Conservation (phyloP, 768 basidiomycete species). For the Jaapia argillacea region DNA sequence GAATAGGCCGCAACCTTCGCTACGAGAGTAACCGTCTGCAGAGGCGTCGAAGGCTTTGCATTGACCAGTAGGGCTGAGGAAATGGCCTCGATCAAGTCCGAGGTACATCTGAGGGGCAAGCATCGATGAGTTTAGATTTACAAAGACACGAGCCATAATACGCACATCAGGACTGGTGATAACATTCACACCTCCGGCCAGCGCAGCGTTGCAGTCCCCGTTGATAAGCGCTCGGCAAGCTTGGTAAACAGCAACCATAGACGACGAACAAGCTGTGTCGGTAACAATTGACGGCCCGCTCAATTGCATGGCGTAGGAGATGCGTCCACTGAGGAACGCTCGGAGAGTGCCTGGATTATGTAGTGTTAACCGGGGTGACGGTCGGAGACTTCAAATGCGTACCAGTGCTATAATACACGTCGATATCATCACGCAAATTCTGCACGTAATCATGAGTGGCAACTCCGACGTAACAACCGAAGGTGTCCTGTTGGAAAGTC, state of each 20-base stretch:
- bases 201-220: slow-evolving; percentile 54
- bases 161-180: slow-evolving; percentile 64
- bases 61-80: slow-evolving; percentile 55
- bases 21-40: slow-evolving; percentile 65
- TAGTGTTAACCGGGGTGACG: background rate
- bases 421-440: slow-evolving; percentile 51
- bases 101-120: slow-evolving; percentile 55
- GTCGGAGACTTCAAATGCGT: slow-evolving; percentile 3
- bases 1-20: slow-evolving; percentile 64
- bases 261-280: slow-evolving; percentile 72
- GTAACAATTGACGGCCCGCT: slow-evolving; percentile 63
- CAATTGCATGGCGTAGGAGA: slow-evolving; percentile 59
- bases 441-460: slow-evolving; percentile 63
- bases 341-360: slow-evolving; percentile 45
- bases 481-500: slow-evolving; percentile 38
- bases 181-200: slow-evolving; percentile 69
- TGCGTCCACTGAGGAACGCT: slow-evolving; percentile 61
- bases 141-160: background rate
- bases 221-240: slow-evolving; percentile 55
- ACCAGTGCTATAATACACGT: slow-evolving; percentile 68
- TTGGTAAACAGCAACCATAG: slow-evolving; percentile 56
- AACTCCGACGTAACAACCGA: slow-evolving; percentile 61
- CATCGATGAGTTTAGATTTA: slow-evolving; percentile 5
- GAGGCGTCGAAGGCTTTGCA: slow-evolving; percentile 63
- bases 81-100: slow-evolving; percentile 59